Evolutionary conservation across 805 yeast species (phyloP), one percentile per base, ranked within the genome.

Genomic region (Saccharomycopsis babjevae): DNA sequence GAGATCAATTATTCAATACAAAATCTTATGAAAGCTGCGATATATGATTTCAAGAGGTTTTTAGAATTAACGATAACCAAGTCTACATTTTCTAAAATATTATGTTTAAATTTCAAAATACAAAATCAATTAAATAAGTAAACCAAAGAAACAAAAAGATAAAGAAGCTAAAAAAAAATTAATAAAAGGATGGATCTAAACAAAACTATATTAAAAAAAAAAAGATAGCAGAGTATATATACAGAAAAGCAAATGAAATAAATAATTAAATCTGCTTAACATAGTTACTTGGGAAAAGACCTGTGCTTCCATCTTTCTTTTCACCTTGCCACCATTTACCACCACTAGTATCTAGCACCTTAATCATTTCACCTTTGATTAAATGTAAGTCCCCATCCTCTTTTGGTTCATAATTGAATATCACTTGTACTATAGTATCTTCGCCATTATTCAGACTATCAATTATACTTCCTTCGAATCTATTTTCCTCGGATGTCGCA

Each of bases 301-400:
- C 84, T 6, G 67, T 63, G 5, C 65, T 61, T 1, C 81, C 82
- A 54, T 76, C 74, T 30, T 59, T 57, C 4, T 74, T 70, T 55
- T 67, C 67, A 15, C 83, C 83, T 60, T 72, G 71, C 84, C 84
- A 81, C 84, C 84, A 80, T 1, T 72, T 70, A 34, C 71, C 74
- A 13, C 67, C 67, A 54, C 69, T 73, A 30, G 73, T 72, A 15
- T 74, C 74, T 42, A 75, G 61, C 8, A 76, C 71, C 39, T 66
- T 64, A 56, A 75, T 68, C 57, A 62, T 60, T 54, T 75, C 77
- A 18, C 78, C 78, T 39, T 66, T 67, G n/a, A 67, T 61, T 63
- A 75, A 74, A 16, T 69, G 62, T 50, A 75, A 66, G 62, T 75
- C 78, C 0, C 73, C 74, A 0, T 72, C 73, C 43, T 73, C 70